Base-by-base conservation (phyloP, 2,329 filamentous ascomycete species). In the Karstenula rhodostoma region DNA sequence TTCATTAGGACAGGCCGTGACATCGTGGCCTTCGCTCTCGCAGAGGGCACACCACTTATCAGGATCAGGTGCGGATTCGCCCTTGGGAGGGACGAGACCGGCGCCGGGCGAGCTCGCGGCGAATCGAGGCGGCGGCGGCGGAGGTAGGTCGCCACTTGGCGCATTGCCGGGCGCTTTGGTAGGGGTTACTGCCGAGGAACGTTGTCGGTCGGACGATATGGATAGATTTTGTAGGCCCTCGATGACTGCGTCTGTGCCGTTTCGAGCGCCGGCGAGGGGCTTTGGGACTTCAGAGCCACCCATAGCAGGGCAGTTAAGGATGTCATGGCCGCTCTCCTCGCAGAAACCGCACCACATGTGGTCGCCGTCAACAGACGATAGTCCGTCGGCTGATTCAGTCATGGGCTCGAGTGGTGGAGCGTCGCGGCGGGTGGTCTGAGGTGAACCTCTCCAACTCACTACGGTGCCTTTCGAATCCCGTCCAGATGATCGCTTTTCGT, bases 41-140 rank as follows among this genome's bases (percentile, higher is more conserved):
- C 95, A 99, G 47, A 98, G 84, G 17, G 95, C 95, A 79, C 95
- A 99, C 95, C 95, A 99, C 80, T 97, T 97, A 63, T 90, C 87
- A 57, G 89, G 87, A 71, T 98, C 93, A 17, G 73, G 73, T 22
- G 73, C 71, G 10, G 65, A 66, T 17, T 67, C 70, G 35, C 70
- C 74, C 67, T 77, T 77, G 25, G 67, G 70, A 32, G 75, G 73
- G 6, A 77, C 77, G 7, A 78, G 70, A 7, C 65, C 67, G 4
- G 35, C 15, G 19, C 9, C 25, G 1, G 71, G 63, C 55, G 49
- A 40, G 19, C 9, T 40, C 1, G 71, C 63, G 55, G 71, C 69
- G 59, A 73, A 72, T 5, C 65, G 53, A 13, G 78, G 78, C 32
- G 68, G 73, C 29, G 68, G 73, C 1, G 77, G 77, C 5, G 78